Evolutionary conservation across 352 stramenopile genomes (phyloP).

Genomic region (Globisporangium perplexum): DNA sequence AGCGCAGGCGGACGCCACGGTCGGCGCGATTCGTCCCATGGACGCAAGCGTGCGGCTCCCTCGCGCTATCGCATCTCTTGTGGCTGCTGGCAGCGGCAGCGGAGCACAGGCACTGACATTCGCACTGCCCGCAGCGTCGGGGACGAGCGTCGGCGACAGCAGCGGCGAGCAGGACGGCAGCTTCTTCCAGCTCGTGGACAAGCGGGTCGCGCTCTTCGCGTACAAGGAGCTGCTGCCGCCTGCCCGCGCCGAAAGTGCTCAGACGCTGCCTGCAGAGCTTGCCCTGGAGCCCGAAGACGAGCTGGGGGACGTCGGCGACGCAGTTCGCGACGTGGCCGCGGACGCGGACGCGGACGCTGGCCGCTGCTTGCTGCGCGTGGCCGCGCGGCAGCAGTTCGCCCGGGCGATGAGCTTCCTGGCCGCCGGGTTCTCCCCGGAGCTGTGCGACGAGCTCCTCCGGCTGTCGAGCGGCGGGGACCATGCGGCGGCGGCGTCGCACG

Average conservation of each 20-base stretch:
- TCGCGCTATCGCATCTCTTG: too few species aligned
- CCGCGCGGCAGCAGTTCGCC: neutral
- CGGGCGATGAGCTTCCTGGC: neutral
- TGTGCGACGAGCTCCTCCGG: conserved; percentile 3
- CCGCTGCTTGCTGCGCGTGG: conserved; percentile 7
- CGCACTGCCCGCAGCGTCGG: too few species aligned
- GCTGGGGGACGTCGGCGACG: too few species aligned
- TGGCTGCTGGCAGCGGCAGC: neutral
- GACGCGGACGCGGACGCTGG: conserved; percentile 1
- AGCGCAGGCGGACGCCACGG: neutral
- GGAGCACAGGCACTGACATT: neutral
- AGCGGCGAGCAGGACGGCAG: neutral
- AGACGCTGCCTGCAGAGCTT: neutral
- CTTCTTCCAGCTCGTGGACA: conserved; percentile 3
- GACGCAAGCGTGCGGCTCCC: neutral
- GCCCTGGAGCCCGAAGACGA: neutral
- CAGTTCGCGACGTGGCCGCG: too few species aligned
- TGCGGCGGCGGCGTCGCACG: neutral
- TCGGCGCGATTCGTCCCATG: conserved; percentile 9
- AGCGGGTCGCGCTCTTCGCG: conserved; percentile 2
- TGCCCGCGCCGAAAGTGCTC: neutral
- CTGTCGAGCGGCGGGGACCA: neutral
- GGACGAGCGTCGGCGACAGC: too few species aligned
- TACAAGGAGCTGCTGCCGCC: neutral
- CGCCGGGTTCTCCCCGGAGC: conserved; percentile 4